Evolutionary conservation across 129 eudicot genomes (phyloP), one percentile per base, ranked within the genome.

Genomic region (Flaveria ramosissima): DNA sequence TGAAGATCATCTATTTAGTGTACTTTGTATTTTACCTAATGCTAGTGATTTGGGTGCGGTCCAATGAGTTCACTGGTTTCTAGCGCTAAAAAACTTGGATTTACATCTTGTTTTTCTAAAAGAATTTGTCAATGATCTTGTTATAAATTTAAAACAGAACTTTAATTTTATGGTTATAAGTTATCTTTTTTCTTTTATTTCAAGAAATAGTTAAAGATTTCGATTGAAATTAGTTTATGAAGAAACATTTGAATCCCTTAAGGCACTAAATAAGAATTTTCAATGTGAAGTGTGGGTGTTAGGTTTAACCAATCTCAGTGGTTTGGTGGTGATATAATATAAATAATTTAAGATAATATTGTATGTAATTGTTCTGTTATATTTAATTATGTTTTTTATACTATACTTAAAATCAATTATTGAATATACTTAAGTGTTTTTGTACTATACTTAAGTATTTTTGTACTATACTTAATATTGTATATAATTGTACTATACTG

Each of bases 271-370:
- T 65, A 65, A 32, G 26, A 36, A 9, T 65, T 65, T 75, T 21
- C 14, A 32, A n/a, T 45, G 68, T 14, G 47, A 26, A 13, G 56
- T 41, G 20, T 36, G 23, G 52, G 81, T 23, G 68, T 53, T 77
- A 77, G 81, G 81, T 77, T 41, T 77, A 76, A 77, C 75, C 47
- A 68, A 55, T 56, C 69, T n/a, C 21, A 24, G 57, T 68, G 81
- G 59, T 77, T 55, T 55, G 75, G 75, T 53, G 68, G 27, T 68
- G 53, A 53, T 77, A 21, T 23, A 41, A 52, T 21, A 67, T 10
- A 51, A 57, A 73, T 11, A 41, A 55, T 12, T 51, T 6, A 3
- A 13, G 7, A 39, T 52, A 23, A 39, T 23, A 77, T 55, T 53
- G 4, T 19, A 43, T 57, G 27, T 26, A 32, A 53, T 36, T 10